Conservation (phyloP, 768 basidiomycete species). For the Auriscalpium microsporum region DNA sequence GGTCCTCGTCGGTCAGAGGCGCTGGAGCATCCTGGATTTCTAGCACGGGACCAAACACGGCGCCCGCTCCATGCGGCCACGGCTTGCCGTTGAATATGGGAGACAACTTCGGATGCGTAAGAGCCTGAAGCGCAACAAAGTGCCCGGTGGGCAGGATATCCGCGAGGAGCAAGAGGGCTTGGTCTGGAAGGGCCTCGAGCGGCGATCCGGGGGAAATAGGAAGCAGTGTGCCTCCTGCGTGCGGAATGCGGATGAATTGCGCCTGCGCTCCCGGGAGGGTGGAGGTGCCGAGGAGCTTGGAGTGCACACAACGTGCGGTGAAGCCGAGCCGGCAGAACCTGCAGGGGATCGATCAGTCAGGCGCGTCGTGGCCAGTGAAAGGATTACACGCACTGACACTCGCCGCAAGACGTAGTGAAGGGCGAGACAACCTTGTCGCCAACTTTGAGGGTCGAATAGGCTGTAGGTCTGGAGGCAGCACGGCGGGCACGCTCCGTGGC, state of each 20-base stretch:
- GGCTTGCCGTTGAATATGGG: constrained; percentile 50
- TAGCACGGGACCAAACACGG: neutral
- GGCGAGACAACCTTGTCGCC: constrained; percentile 77
- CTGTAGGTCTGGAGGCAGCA: constrained; percentile 45
- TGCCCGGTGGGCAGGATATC: constrained; percentile 78
- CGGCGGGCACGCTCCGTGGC: too few species aligned
- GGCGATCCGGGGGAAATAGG: constrained; percentile 28
- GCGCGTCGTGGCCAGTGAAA: neutral
- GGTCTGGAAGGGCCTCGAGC: constrained; percentile 40
- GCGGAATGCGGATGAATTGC: constrained; percentile 72
- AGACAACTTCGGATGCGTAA: constrained; percentile 63
- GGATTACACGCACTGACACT: constrained; percentile 60
- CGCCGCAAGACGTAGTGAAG: constrained; percentile 77
- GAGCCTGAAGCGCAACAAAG: constrained; percentile 63
- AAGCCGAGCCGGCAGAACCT: constrained; percentile 71
- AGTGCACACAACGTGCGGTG: constrained; percentile 57
- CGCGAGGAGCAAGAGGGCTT: constrained; percentile 60
- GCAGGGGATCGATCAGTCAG: neutral
- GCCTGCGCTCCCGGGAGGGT: constrained; percentile 67
- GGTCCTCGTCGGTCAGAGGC: constrained; percentile 39
- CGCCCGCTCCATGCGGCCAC: constrained; percentile 37
- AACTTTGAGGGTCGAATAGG: constrained; percentile 56
- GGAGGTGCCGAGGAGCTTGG: constrained; percentile 59
- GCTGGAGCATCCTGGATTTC: neutral
- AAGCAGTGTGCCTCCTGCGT: constrained; percentile 71